Base-by-base conservation (phyloP, 306 rosid genomes). In the Vigna angularis region DNA sequence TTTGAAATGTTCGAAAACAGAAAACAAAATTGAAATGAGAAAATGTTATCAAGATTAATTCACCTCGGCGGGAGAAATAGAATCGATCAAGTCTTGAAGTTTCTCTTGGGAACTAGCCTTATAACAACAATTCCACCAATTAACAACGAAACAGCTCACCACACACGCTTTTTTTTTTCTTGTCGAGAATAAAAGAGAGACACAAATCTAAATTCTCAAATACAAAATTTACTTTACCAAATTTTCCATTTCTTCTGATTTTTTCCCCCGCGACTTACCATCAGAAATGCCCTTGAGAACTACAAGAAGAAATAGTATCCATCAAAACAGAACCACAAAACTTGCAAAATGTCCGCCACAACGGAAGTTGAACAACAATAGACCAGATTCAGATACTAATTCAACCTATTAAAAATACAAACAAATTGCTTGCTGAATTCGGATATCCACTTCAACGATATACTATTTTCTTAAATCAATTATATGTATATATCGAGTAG, bases 211-310 rank as follows among this genome's bases (percentile, higher is more conserved):
- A 10, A 55, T n/a, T 10, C 9, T 34, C 3, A 17, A 70, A 68
- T 57, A 36, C 14, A n/a, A 3, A 14, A 12, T 26, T 24, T 90
- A 12, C 20, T 78, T 79, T 90, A 94, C 96, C 97, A 89, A 70
- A 62, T 73, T 73, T 30, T 87, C 87, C 97, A 89, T 91, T 68
- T 93, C 99, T 6, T 95, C 96, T 0, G 87, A 84, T 82, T 87
- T 95, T 88, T 88, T 88, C 77, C 99, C 94, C 59, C 96, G 83
- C 30, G 97, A 95, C 74, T 93, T 80, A 50, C 90, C 96, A 89
- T 95, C 97, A 55, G 96, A 91, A 59, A 93, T 91, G 70, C 97
- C 98, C 81, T 88, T 93, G 22, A 95, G 96, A 84, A 95, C 98
- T 95, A 89, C 85, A 84, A 68, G 72, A 61, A 73, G 75, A 69